Percentiles rank a stretch among this genome's conserved stretches.
phyloP scores from a whole-genome alignment of 768 basidiomycete species.

The Pleurotus sapidus region DNA sequence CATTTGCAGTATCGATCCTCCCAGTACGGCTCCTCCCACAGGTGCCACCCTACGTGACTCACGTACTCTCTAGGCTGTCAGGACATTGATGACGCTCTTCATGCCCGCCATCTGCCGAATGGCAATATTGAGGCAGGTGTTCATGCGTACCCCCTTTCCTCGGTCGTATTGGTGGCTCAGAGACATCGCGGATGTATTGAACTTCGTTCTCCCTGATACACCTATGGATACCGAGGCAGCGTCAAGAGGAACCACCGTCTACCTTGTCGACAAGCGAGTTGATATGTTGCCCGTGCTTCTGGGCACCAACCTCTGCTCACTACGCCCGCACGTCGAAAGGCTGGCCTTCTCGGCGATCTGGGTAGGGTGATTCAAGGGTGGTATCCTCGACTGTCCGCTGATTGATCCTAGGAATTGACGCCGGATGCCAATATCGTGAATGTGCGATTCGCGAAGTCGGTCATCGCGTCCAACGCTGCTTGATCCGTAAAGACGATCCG shows the following conservation, averaged over 20 bases:
- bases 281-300: slow-evolving; percentile 95
- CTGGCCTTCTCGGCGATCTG: slow-evolving; percentile 95
- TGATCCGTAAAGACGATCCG: slow-evolving; percentile 86
- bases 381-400: no score
- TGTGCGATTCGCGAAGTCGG: slow-evolving; percentile 91
- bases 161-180: background rate
- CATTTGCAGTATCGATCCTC: slow-evolving; percentile 97
- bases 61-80: slow-evolving; percentile 68
- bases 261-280: slow-evolving; percentile 96
- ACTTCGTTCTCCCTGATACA: slow-evolving; percentile 91
- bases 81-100: slow-evolving; percentile 97
- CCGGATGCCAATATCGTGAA: slow-evolving; percentile 87
- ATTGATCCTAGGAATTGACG: slow-evolving; percentile 72
- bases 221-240: slow-evolving; percentile 97
- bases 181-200: slow-evolving; percentile 99
- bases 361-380: slow-evolving; percentile 42
- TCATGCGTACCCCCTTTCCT: slow-evolving; percentile 57
- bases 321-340: slow-evolving; percentile 89
- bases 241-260: slow-evolving; percentile 89
- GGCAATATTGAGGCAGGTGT: slow-evolving; percentile 98
- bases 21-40: slow-evolving; percentile 44
- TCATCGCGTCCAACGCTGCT: slow-evolving; percentile 96
- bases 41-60: slow-evolving; percentile 49
- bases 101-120: slow-evolving; percentile 82
- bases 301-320: slow-evolving; percentile 92